Evolutionary conservation across 768 basidiomycete species (phyloP).

Genomic region (Psilocybe cubensis): DNA sequence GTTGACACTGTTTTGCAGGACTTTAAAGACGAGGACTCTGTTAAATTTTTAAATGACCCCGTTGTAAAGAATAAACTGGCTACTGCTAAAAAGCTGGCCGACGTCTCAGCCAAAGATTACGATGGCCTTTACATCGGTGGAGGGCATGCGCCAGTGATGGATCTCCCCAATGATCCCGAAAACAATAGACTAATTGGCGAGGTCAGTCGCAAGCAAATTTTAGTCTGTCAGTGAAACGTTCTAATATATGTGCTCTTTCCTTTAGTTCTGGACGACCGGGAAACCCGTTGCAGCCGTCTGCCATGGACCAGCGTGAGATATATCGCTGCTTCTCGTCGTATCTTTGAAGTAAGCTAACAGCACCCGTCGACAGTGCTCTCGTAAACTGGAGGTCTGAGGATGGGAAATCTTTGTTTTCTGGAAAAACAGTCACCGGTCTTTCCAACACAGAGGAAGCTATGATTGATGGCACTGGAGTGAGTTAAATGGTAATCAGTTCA

Average conservation of each 20-base stretch:
- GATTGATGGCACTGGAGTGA: slow-evolving; percentile 46
- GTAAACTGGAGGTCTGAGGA: slow-evolving; percentile 54
- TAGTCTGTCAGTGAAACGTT: neutral
- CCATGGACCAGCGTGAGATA: slow-evolving; percentile 75
- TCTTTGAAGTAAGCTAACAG: neutral
- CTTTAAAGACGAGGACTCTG: slow-evolving; percentile 54
- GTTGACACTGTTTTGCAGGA: slow-evolving; percentile 29
- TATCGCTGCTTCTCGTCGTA: neutral
- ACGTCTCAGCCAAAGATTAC: slow-evolving; percentile 64
- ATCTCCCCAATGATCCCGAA: slow-evolving; percentile 59
- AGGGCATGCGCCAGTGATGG: slow-evolving; percentile 79
- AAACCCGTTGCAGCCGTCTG: slow-evolving; percentile 77
- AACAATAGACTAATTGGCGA: slow-evolving; percentile 62
- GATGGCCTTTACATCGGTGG: slow-evolving; percentile 80
- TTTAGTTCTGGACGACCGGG: slow-evolving; percentile 65
- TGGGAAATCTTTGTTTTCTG: slow-evolving; percentile 69
- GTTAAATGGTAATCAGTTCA: slow-evolving; percentile 5
- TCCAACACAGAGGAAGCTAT: slow-evolving; percentile 70
- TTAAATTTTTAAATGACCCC: slow-evolving; percentile 62
- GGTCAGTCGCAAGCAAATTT: too few relatives aligned
- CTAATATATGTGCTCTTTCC: neutral
- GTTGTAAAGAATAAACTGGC: slow-evolving; percentile 54
- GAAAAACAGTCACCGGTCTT: slow-evolving; percentile 64
- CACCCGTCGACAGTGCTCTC: slow-evolving; percentile 48
- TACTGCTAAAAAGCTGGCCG: slow-evolving; percentile 60